Conservation (phyloP, 441 rosid genomes). For the Euphorbia celastroides region DNA sequence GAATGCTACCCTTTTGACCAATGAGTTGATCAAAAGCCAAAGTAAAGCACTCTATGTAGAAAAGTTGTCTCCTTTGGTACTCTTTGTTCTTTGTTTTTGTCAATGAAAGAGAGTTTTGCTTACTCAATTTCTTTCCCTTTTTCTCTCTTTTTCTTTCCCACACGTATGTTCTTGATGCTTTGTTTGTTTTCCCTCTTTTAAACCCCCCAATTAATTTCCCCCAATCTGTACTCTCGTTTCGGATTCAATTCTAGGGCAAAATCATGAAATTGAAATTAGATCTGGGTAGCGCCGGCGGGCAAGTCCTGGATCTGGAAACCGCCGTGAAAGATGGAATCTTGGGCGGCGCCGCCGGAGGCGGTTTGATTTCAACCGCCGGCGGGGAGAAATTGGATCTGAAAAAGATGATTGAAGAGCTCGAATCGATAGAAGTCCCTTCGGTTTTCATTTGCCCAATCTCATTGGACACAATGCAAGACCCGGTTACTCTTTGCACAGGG, state of each 20-base stretch:
- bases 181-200: constrained; percentile 9
- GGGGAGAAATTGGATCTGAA: constrained; percentile 75
- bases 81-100: constrained; percentile 26
- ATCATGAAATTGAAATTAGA: constrained; percentile 14
- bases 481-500: constrained; percentile 88
- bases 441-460: constrained; percentile 97
- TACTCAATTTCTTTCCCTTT: constrained; percentile 8
- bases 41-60: constrained; percentile 33
- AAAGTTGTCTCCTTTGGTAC: constrained; percentile 42
- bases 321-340: constrained; percentile 82
- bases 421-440: constrained; percentile 56
- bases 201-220: background rate
- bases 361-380: constrained; percentile 14
- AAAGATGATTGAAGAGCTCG: constrained; percentile 74
- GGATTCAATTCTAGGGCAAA: background rate
- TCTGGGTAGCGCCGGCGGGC: background rate
- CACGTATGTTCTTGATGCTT: constrained; percentile 23
- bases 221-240: too few species aligned
- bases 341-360: constrained; percentile 40
- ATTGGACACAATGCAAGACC: constrained; percentile 87
- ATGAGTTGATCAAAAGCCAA: constrained; percentile 32
- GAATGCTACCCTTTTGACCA: constrained; percentile 37
- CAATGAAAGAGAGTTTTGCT: constrained; percentile 25
- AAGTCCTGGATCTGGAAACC: constrained; percentile 71
- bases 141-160: constrained; percentile 31